Conservation (phyloP, 805 yeast species). For the Kodamaea nitidulidarum region DNA sequence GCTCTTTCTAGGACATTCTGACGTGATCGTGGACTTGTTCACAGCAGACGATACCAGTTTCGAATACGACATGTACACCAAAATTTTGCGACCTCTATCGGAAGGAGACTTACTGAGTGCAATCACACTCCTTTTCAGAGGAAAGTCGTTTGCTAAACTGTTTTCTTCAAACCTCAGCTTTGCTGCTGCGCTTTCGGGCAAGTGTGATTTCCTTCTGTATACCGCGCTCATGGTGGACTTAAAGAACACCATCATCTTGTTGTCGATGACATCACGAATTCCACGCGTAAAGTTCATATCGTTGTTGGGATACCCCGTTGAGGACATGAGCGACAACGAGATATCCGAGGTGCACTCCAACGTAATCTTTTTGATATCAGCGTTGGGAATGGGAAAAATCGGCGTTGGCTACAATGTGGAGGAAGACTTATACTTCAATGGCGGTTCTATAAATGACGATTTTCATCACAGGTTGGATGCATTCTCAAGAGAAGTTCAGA, state of each 20-base stretch:
- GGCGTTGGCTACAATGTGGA: slow-evolving; percentile 26
- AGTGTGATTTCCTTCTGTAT: slow-evolving; percentile 18
- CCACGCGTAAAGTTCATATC: slow-evolving; percentile 20
- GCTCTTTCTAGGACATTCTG: slow-evolving; percentile 18
- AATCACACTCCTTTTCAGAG: slow-evolving; percentile 9
- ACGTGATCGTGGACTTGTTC: slow-evolving; percentile 17
- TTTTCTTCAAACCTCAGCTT: slow-evolving; percentile 15
- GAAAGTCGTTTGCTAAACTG: slow-evolving; percentile 7
- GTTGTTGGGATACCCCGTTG: slow-evolving; percentile 24
- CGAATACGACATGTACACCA: slow-evolving; percentile 17
- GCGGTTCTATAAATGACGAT: slow-evolving; percentile 9
- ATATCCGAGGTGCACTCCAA: slow-evolving; percentile 15
- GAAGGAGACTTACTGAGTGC: slow-evolving; percentile 18
- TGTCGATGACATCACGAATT: slow-evolving; percentile 23
- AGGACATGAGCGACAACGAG: slow-evolving; percentile 8
- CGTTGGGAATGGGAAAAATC: slow-evolving; percentile 24
- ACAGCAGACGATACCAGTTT: slow-evolving; percentile 13
- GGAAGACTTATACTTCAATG: slow-evolving; percentile 23
- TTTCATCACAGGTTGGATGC: slow-evolving; percentile 4
- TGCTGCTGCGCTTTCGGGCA: slow-evolving; percentile 14
- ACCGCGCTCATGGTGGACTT: slow-evolving; percentile 25
- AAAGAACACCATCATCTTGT: slow-evolving; percentile 27
- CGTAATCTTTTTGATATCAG: slow-evolving; percentile 22
- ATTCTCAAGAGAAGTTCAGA: slow-evolving; percentile 10
- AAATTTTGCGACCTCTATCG: slow-evolving; percentile 20